Base-by-base conservation (phyloP, 768 basidiomycete species). In the Boletellus emodensis region DNA sequence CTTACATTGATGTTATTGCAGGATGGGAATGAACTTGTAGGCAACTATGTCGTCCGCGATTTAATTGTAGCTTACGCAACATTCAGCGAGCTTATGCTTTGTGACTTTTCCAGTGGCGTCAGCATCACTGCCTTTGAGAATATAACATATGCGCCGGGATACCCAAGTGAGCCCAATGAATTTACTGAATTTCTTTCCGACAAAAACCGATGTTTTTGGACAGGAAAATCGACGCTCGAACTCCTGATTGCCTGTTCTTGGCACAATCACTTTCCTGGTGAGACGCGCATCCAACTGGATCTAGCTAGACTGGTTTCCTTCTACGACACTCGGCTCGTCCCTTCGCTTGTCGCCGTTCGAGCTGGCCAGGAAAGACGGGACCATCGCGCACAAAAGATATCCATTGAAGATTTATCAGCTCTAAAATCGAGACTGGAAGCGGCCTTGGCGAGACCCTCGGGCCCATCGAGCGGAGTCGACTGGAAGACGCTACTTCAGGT, bases 21-120 rank as follows among this genome's bases (percentile, higher is more conserved):
- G 69, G 65, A 59, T 6, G 37, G 81, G 3, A 77, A 80, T 60
- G 80, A 72, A 4, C 78, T 73, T 54, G 65, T 79, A 43, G 72
- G 78, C 17, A 3, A 28, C 22, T 11, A n/a, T 11, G 12, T 42
- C 6, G 17, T 26, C 26, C 13, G 6, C 1, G 32, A 13, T 33
- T 17, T 34, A 9, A 12, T 14, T 13, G 8, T 30, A 7, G 8
- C 10, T 30, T 2, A 30, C 7, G 30, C 10, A 30, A 30, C 30
- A 2, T 11, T 30, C 8, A 30, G 30, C 30, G 30, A 30, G 30
- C 2, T 30, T 7, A 30, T 30, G 30, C 8, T 30, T 30, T 30
- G 30, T 11, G 30, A 30, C 30, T 30, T 30, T 11, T 4, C 30
- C 30, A 30, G 10, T 30, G 30, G 30, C 30, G 10, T 30, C 30